A percentile compares a stretch with the other conserved stretches of the same genome.
Evolutionary conservation across 2,329 filamentous ascomycete species (phyloP).

Genomic region (Xylogone sp.): DNA sequence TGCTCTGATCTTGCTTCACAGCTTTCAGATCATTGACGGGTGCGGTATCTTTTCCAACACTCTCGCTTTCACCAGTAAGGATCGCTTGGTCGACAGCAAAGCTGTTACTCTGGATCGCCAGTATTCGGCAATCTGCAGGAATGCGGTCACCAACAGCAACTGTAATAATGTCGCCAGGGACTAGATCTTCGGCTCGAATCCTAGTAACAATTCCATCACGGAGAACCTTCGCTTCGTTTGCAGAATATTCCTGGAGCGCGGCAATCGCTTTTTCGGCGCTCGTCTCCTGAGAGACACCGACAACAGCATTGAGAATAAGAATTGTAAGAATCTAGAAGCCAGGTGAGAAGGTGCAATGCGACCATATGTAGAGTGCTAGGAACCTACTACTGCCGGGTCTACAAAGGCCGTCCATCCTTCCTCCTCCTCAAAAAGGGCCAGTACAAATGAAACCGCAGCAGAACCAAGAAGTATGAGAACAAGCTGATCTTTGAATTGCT

Average conservation of each 20-base stretch:
- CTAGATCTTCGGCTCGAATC: constrained; percentile 93
- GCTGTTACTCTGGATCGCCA: constrained; percentile 93
- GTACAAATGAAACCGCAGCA: constrained; percentile 86
- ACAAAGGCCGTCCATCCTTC: constrained; percentile 97
- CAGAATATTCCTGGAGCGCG: constrained; percentile 96
- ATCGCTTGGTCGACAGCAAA: constrained; percentile 97
- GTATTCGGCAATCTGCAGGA: constrained; percentile 86
- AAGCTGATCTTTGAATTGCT: constrained; percentile 99
- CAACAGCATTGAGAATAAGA: constrained; percentile 91
- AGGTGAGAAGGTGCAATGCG: background rate
- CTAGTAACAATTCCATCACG: constrained; percentile 72
- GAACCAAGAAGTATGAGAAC: constrained; percentile 93
- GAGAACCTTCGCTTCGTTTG: constrained; percentile 92
- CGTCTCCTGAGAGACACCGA: constrained; percentile 97
- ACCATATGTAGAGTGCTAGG: background rate
- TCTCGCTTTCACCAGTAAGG: constrained; percentile 95
- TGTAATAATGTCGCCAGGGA: constrained; percentile 88
- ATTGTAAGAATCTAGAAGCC: constrained; percentile 82
- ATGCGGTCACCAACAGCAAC: constrained; percentile 89
- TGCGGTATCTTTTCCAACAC: constrained; percentile 77
- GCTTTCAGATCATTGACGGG: constrained; percentile 74
- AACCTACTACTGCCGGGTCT: constrained; percentile 85
- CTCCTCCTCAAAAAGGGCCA: constrained; percentile 89
- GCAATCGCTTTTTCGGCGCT: constrained; percentile 98
- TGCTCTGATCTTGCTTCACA: constrained; percentile 95